These are phyloP conservation scores for Fusarium sulawesiense DNA, from an alignment of 2,329 filamentous ascomycete species.

Conservation along the genomic window DNA sequence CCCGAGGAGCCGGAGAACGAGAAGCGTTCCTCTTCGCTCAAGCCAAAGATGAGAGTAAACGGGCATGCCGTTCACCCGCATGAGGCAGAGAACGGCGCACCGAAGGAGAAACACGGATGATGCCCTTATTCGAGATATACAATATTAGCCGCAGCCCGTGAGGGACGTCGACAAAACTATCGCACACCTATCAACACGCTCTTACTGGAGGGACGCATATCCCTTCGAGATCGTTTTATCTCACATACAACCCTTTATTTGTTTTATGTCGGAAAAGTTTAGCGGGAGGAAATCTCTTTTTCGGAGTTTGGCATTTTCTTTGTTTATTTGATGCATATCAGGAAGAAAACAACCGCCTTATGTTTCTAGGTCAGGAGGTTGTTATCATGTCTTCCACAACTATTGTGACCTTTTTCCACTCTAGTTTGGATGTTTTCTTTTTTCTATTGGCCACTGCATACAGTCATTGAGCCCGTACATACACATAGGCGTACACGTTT, in stretches of 20 bases:
- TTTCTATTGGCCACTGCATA: constrained; percentile 6
- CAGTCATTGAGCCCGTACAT: constrained; percentile 11
- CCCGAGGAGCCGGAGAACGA: constrained; percentile 68
- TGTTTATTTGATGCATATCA: constrained; percentile 11
- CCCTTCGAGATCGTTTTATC: background rate
- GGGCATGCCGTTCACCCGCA: constrained; percentile 28
- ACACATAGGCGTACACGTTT: constrained; percentile 30
- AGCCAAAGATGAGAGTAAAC: constrained; percentile 33
- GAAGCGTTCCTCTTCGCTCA: constrained; percentile 34
- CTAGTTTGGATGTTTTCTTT: background rate
- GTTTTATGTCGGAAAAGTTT: constrained; percentile 31
- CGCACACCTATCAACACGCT: background rate
- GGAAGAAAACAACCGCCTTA: constrained; percentile 21
- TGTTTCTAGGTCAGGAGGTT: constrained; percentile 12
- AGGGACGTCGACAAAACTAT: constrained; percentile 8
- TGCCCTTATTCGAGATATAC: background rate
- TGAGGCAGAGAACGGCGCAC: constrained; percentile 27
- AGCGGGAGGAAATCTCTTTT: constrained; percentile 30
- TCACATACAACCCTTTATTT: constrained; percentile 13
- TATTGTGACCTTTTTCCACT: background rate
- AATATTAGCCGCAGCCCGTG: background rate
- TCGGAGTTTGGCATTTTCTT: constrained; percentile 27
- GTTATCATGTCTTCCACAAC: constrained; percentile 3
- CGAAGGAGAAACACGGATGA: constrained; percentile 38
- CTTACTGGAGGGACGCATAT: background rate